Evolutionary conservation across 2,329 filamentous ascomycete genomes (phyloP), one percentile per base, ranked within the genome.

Genomic region (Fusarium gaditjirri): DNA sequence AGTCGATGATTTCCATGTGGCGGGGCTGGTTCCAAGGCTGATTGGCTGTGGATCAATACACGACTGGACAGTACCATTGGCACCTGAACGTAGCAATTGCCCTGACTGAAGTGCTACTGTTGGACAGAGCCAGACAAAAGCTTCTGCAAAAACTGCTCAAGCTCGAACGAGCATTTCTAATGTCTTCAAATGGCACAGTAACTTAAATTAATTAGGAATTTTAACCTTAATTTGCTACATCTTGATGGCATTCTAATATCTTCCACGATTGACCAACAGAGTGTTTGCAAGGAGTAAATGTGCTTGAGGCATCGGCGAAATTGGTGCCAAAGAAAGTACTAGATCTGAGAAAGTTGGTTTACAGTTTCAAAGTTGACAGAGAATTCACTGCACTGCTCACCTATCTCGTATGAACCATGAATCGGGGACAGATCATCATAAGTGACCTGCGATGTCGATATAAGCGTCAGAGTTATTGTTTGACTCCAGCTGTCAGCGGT

Each of bases 311-410:
- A 42, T 42, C 14, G 50, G 21, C 10, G 25, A 7, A 16, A 23
- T 38, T 11, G 19, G 23, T 21, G 6, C 27, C 6, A 54, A 23
- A 1, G 10, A 10, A 0, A 54, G 21, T 5, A 2, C 12, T 12
- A 16, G 9, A 10, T 8, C 27, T 29, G 4, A 14, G 14, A 1
- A 46, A 13, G 3, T 5, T 21, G 6, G 3, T 6, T 12, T n/a
- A 31, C 21, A 31, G 27, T n/a, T 21, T 14, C 27, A 27, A 4
- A 11, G 16, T 46, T 13, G 25, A 29, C 16, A 27, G 16, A 27
- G 6, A 11, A 25, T 25, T 8, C 8, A 31, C 8, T 1, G 14
- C 5, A 14, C 17, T 25, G 27, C 21, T 19, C 4, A 42, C 36
- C 3, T 54, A 21, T 19, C 52, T 19, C 5, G 27, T 25, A 25